phyloP scores from a whole-genome alignment of 73 alveolate genomes.

The Blepharisma japonicum region DNA sequence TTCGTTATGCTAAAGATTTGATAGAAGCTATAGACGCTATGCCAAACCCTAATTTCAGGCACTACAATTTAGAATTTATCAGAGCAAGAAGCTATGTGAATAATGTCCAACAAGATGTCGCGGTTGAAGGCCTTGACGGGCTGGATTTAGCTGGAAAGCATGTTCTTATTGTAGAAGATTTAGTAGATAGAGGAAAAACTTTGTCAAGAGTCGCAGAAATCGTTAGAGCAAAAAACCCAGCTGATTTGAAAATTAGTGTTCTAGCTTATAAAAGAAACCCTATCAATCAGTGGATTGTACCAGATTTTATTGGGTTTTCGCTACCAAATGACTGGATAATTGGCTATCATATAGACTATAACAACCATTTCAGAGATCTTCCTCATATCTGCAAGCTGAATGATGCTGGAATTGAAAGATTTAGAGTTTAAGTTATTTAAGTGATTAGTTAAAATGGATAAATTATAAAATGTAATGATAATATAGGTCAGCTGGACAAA shows the following conservation, averaged over 20 bases:
- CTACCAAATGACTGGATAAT: conserved; percentile 32
- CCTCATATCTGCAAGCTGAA: conserved; percentile 31
- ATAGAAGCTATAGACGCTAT: not conserved
- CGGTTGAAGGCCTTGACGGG: not conserved
- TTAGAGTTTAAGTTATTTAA: not conserved
- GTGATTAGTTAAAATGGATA: too few species aligned
- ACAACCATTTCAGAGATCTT: conserved; percentile 35
- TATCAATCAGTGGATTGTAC: conserved; percentile 9
- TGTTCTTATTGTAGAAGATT: conserved; percentile 37
- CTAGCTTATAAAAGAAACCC: conserved; percentile 32
- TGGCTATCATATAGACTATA: conserved; percentile 38
- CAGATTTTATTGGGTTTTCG: conserved; percentile 38
- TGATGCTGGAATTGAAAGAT: conserved; percentile 29
- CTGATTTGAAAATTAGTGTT: conserved; percentile 21
- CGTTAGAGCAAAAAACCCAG: not conserved
- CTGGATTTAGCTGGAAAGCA: conserved; percentile 21
- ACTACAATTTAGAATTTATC: conserved; percentile 4
- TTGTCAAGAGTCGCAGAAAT: conserved; percentile 17
- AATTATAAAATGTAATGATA: too few species aligned
- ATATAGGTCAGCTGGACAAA: conserved; percentile 30
- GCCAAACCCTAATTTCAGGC: not conserved
- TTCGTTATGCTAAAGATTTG: not conserved
- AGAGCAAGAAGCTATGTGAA: conserved; percentile 25
- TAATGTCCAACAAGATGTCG: conserved; percentile 10
- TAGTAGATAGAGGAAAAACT: conserved; percentile 35